Base-by-base conservation (phyloP, 139 green algal genomes). In the Tetratostichococcus sp. region DNA sequence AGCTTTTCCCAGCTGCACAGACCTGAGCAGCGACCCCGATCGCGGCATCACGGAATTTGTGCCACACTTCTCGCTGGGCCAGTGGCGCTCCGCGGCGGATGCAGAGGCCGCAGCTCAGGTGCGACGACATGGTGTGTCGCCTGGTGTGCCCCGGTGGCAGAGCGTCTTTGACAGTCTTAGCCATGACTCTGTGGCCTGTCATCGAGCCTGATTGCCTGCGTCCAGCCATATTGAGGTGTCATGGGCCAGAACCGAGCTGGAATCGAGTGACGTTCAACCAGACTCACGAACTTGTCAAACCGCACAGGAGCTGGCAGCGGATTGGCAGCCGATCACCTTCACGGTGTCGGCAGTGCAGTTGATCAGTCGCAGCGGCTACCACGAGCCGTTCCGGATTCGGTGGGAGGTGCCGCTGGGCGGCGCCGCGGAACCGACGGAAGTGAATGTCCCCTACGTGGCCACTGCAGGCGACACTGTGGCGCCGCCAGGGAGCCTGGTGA, bases 1-100 rank as follows among this genome's bases (percentile, higher is more conserved):
- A 0, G 82, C 79, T 21, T 93, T 93, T 67, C 88, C 88, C 2
- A 74, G 79, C 43, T 93, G 83, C 75, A 73, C 59, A 59, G 83
- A 92, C 71, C 85, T 93, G 11, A 83, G 57, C 67, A 25, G 31
- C 34, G 88, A 93, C 66, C 74, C 76, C 1, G n/a, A 0, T 0
- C 58, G 87, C 0, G 75, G 79, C 70, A 90, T 91, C 35, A 74
- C 70, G 0, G 32, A 5, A 16, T 92, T 91, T 77, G 77, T 69
- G n/a, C 86, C 88, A 3, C 89, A 93, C 77, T 43, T 93, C 43
- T 91, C 86, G 1, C 59, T 93, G 67, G 89, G 89, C 1, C 89
- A 91, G 79, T 89, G 86, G 84, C 43, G 72, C 50, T 68, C 39
- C 39, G 39, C 50, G 11, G 65, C 57, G 0, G 77, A 70, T 35